phyloP scores from a whole-genome alignment of 2,329 filamentous ascomycete species.

The Dactylella cylindrospora region DNA sequence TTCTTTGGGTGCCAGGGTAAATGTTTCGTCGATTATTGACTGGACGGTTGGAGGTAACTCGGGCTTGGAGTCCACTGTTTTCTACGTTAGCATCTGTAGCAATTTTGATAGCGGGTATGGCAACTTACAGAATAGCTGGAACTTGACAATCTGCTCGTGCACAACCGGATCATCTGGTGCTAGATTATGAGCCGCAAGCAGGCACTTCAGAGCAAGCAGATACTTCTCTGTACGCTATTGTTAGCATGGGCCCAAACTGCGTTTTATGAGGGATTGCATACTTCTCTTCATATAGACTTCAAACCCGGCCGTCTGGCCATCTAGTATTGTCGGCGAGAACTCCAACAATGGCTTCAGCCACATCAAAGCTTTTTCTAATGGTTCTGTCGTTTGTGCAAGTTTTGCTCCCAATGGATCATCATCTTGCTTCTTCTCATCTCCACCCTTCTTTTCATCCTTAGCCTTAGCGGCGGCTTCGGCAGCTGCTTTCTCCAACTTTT shows the following conservation, averaged over 20 bases:
- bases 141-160: slow-evolving; percentile 71
- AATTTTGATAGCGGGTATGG: slow-evolving; percentile 27
- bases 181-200: slow-evolving; percentile 71
- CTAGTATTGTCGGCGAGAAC: slow-evolving; percentile 75
- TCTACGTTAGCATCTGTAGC: slow-evolving; percentile 14
- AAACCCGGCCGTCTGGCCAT: slow-evolving; percentile 82
- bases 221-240: slow-evolving; percentile 67
- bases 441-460: slow-evolving; percentile 76
- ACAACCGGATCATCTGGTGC: slow-evolving; percentile 70
- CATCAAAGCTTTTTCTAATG: slow-evolving; percentile 82
- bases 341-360: slow-evolving; percentile 80
- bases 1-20: slow-evolving; percentile 67
- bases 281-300: slow-evolving; percentile 83
- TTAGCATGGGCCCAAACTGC: slow-evolving; percentile 49
- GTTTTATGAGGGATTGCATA: slow-evolving; percentile 57
- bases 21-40: slow-evolving; percentile 55
- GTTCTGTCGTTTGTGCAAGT: slow-evolving; percentile 76
- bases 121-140: slow-evolving; percentile 56
- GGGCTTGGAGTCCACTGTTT: slow-evolving; percentile 47
- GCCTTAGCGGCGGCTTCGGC: slow-evolving; percentile 76
- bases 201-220: slow-evolving; percentile 80
- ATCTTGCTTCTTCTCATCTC: slow-evolving; percentile 79
- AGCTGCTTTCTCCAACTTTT: slow-evolving; percentile 73
- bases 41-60: slow-evolving; percentile 31
- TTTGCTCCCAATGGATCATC: slow-evolving; percentile 81